A percentile compares a stretch with the other conserved stretches of the same genome.
phyloP scores from a whole-genome alignment of 495 filamentous ascomycete species.

The Penicillium canariense region DNA sequence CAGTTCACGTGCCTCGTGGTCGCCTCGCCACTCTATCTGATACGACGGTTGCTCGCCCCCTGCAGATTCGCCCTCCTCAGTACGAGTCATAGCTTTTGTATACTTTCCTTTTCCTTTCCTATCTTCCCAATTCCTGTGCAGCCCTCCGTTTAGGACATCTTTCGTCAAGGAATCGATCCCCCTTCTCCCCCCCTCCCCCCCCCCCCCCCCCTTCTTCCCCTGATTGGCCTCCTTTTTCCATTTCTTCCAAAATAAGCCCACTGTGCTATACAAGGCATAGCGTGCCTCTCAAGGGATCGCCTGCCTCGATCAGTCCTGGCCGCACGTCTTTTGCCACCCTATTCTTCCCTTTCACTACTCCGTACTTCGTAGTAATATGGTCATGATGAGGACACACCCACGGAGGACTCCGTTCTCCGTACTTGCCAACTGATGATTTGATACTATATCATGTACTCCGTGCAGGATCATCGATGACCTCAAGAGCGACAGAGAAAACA shows the following conservation, averaged over 20 bases:
- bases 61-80: not conserved
- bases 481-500: too few species aligned
- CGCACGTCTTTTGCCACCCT: not conserved
- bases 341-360: not conserved
- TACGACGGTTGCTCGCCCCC: not conserved
- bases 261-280: not conserved
- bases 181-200: too few species aligned
- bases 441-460: too few species aligned
- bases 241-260: not conserved
- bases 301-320: not conserved
- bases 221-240: not conserved
- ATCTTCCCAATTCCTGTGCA: not conserved
- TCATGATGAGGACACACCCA: too few species aligned
- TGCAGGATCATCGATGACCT: too few species aligned
- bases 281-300: not conserved
- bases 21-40: slow-evolving; percentile 6
- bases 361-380: too few species aligned
- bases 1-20: slow-evolving; percentile 28
- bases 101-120: not conserved
- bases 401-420: too few species aligned
- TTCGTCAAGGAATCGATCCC: not conserved
- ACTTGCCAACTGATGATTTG: too few species aligned
- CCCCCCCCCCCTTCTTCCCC: too few species aligned
- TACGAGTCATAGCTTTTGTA: not conserved
- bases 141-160: not conserved